Evolutionary conservation across 495 filamentous ascomycete species (phyloP).

Genomic region (Talaromyces wortmannii): DNA sequence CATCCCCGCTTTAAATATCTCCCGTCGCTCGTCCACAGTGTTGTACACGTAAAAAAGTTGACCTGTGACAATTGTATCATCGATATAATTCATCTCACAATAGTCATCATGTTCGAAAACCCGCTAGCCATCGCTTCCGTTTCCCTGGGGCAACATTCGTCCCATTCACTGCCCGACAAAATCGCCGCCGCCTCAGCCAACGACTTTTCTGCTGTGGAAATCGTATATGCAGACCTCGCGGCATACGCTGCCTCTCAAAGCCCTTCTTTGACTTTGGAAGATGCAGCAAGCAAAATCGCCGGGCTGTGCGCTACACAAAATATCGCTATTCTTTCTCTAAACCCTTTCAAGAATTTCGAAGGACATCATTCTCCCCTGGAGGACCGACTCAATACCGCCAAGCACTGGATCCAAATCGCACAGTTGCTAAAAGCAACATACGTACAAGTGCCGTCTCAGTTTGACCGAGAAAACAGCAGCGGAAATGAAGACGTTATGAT

Average conservation of each 20-base stretch:
- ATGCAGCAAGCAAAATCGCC: conserved; percentile 48
- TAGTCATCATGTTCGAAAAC: conserved; percentile 40
- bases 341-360: conserved; percentile 72
- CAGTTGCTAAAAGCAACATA: conserved; percentile 51
- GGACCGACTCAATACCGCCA: conserved; percentile 53
- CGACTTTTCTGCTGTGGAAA: conserved; percentile 59
- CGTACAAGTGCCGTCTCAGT: conserved; percentile 62
- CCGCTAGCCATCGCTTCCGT: conserved; percentile 52
- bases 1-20: no score
- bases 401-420: conserved; percentile 59
- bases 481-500: conserved; percentile 50
- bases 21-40: no score
- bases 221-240: conserved; percentile 65
- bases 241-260: conserved; percentile 29
- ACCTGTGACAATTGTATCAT: no score
- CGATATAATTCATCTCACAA: background rate
- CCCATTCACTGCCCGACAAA: conserved; percentile 54
- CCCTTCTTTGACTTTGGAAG: conserved; percentile 31
- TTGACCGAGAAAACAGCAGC: conserved; percentile 42
- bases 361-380: conserved; percentile 42
- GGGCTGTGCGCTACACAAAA: conserved; percentile 41
- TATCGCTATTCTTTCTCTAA: conserved; percentile 55
- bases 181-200: conserved; percentile 52
- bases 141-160: conserved; percentile 57
- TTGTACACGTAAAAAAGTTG: no score